Evolutionary conservation across 768 basidiomycete species (phyloP).

Genomic region (Podaxis mareebaensis): DNA sequence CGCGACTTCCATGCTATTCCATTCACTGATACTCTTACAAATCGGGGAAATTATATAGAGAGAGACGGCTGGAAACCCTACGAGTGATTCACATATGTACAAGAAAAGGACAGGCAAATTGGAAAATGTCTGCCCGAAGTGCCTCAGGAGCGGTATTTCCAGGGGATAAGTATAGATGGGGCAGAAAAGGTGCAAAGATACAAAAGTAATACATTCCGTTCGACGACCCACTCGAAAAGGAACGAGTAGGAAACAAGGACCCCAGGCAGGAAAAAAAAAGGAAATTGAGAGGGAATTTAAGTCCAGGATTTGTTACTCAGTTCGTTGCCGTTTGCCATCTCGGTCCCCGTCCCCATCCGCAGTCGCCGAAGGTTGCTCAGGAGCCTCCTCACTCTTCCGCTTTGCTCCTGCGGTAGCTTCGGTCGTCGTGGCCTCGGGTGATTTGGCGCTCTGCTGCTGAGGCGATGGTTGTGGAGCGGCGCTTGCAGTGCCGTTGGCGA

Average conservation of each 20-base stretch:
- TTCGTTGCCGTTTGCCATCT: constrained; percentile 42
- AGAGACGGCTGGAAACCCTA: background rate
- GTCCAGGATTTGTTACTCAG: constrained; percentile 29
- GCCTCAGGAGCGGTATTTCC: background rate
- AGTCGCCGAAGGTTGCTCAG: constrained; percentile 29
- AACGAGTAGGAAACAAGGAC: background rate
- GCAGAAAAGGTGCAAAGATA: constrained; percentile 13
- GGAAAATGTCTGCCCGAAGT: background rate
- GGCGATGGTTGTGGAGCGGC: background rate
- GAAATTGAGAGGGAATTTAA: background rate
- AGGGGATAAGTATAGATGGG: background rate
- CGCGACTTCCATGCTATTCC: background rate
- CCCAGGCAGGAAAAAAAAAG: constrained; percentile 1
- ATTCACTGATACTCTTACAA: background rate
- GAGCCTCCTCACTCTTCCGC: constrained; percentile 41
- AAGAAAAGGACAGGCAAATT: background rate
- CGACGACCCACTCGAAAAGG: background rate
- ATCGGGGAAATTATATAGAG: background rate
- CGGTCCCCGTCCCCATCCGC: constrained; percentile 27
- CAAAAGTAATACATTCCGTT: constrained; percentile 11
- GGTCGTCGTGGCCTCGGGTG: constrained; percentile 12
- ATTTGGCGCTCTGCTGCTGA: background rate
- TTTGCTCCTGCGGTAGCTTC: constrained; percentile 25
- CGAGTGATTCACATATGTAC: background rate
- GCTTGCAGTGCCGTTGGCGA: constrained; percentile 21